A percentile compares a stretch with the other conserved stretches of the same genome.
Evolutionary conservation across 129 eudicot species (phyloP).

Genomic region (Rutidosis leptorrhynchoides): DNA sequence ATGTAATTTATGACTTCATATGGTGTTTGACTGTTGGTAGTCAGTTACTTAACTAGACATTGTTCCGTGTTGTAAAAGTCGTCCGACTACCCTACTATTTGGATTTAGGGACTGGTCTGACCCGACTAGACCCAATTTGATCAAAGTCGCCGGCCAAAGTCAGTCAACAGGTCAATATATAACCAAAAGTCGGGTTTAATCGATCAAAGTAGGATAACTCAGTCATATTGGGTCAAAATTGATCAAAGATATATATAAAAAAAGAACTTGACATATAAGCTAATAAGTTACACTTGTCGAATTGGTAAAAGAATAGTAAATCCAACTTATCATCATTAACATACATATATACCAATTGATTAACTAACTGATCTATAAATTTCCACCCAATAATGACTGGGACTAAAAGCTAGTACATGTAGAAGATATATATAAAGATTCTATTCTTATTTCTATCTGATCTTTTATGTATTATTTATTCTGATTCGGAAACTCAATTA

Average conservation of each 20-base stretch:
- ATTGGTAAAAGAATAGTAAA: not conserved
- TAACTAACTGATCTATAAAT: not conserved
- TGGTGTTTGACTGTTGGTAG: constrained; percentile 1
- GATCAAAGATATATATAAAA: no score
- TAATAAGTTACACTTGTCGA: not conserved
- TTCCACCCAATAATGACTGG: not conserved
- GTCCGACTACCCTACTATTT: no score
- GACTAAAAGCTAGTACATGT: not conserved
- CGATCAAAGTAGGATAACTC: no score
- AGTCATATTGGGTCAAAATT: no score
- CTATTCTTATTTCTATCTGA: not conserved
- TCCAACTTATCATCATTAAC: not conserved
- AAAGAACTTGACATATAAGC: no score
- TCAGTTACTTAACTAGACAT: constrained; percentile 7
- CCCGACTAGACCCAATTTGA: no score
- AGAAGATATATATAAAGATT: not conserved
- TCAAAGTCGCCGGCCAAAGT: no score
- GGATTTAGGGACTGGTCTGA: no score
- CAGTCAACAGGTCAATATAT: no score
- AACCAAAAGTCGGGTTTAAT: no score
- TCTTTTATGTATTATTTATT: constrained; percentile 16
- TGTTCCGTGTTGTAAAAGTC: no score
- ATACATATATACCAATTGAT: not conserved
- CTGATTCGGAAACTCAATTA: constrained; percentile 20
- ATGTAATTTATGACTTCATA: constrained; percentile 22